Base-by-base conservation (phyloP, 2,329 filamentous ascomycete genomes). In the Ustulina deusta region DNA sequence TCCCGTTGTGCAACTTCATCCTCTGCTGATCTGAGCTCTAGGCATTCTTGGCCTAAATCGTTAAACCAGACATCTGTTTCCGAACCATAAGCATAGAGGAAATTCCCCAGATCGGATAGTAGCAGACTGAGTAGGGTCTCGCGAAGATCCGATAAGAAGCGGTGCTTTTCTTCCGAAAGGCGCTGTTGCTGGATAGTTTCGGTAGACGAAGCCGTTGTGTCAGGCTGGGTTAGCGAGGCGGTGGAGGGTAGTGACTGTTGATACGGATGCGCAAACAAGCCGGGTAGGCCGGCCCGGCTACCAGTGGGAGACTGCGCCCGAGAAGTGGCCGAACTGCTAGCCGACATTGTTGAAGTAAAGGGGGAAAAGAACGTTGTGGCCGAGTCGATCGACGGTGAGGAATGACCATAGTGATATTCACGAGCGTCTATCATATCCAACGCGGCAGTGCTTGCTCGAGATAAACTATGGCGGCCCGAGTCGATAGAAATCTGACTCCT, bases 41-140 rank as follows among this genome's bases (percentile, higher is more conserved):
- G 88, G 75, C 88, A 90, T 71, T 90, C 83, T 72, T 90, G 87
- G 2, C 89, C 88, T 6, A 94, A 79, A 15, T 87, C 87, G 60
- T 87, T 85, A 72, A 97, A 96, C 91, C 95, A 97, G 2, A 85
- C 85, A 78, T 98, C 96, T 0, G 95, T 98, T 81, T 99, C 96
- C 48, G 94, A 97, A 2, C 96, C 96, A 58, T 88, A 88, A n/a
- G 90, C 89, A 79, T 97, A 96, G 1, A 97, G 91, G 34, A 93
- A 87, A 46, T 91, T 94, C 6, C 94, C 94, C 3, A 98, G 84
- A 77, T 99, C 96, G 57, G 95, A 98, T 29, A 98, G 82, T 1
- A 98, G 82, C 20, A 99, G 84, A 71, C 93, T 94, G 1, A 91
- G 95, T 44, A 98, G 82, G 0, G 90, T 92, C 76, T 94, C 92